phyloP scores from a whole-genome alignment of 2,329 filamentous ascomycete species.

The Alternaria gansuensis region DNA sequence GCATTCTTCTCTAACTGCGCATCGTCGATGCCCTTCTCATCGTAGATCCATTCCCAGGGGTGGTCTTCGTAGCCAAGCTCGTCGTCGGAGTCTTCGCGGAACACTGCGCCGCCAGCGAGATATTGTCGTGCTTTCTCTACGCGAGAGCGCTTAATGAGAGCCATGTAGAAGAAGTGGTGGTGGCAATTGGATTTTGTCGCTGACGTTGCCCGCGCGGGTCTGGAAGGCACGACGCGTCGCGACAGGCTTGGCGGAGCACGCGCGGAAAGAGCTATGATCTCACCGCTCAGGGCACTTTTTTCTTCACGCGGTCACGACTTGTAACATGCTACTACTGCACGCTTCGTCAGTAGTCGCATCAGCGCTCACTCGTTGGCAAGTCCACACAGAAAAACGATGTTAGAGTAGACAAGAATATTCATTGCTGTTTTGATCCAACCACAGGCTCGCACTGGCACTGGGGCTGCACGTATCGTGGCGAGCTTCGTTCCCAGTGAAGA shows the following conservation, averaged over 20 bases:
- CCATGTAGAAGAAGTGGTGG: slow-evolving; percentile 48
- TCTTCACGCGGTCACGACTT: slow-evolving; percentile 5
- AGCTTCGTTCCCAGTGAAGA: slow-evolving; percentile 14
- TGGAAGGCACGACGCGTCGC: slow-evolving; percentile 42
- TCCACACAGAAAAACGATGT: background rate
- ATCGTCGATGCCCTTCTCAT: slow-evolving; percentile 35
- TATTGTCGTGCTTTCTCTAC: slow-evolving; percentile 59
- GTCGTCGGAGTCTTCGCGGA: slow-evolving; percentile 85
- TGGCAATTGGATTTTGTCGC: slow-evolving; percentile 33
- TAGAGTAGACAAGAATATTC: slow-evolving; percentile 26
- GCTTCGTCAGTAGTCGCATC: slow-evolving; percentile 5
- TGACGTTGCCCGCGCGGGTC: slow-evolving; percentile 34
- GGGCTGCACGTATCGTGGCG: slow-evolving; percentile 25
- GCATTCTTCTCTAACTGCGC: slow-evolving; percentile 33
- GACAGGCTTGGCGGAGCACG: slow-evolving; percentile 40
- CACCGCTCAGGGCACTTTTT: slow-evolving; percentile 17
- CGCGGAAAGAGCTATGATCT: slow-evolving; percentile 36
- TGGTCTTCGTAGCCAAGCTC: slow-evolving; percentile 69
- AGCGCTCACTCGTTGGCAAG: slow-evolving; percentile 1
- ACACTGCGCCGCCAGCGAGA: slow-evolving; percentile 69
- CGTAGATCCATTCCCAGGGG: slow-evolving; percentile 67
- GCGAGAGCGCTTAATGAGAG: slow-evolving; percentile 53
- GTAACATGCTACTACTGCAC: background rate
- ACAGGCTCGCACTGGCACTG: slow-evolving; percentile 45
- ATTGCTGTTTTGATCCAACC: slow-evolving; percentile 33